These are phyloP conservation scores for Leccinum ochraceum DNA, from an alignment of 768 basidiomycete genomes.

Conservation along the genomic window DNA sequence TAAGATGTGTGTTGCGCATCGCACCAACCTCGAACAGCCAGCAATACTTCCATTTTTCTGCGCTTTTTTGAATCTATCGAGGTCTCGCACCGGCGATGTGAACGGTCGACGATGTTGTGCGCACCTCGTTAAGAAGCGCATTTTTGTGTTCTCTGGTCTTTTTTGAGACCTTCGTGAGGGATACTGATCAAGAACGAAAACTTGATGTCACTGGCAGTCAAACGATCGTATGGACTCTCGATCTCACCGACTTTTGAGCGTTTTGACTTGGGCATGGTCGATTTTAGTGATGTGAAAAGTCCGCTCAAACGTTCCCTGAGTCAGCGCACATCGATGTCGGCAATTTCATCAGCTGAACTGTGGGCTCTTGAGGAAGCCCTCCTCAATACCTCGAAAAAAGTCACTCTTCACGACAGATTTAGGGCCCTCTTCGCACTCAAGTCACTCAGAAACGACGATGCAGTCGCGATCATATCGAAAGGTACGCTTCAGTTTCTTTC, in stretches of 20 bases:
- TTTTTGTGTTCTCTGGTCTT: slow-evolving; percentile 92
- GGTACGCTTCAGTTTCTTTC: slow-evolving; percentile 45
- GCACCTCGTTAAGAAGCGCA: slow-evolving; percentile 75
- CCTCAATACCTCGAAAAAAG: slow-evolving; percentile 71
- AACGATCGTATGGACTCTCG: slow-evolving; percentile 2
- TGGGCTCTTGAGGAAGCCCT: slow-evolving; percentile 69
- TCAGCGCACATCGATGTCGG: slow-evolving; percentile 29
- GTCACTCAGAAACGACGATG: slow-evolving; percentile 73
- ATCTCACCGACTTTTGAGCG: slow-evolving; percentile 82
- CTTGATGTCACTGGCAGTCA: slow-evolving; percentile 8
- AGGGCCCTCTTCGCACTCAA: slow-evolving; percentile 92
- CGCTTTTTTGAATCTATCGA: slow-evolving; percentile 71
- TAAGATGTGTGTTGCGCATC: slow-evolving; percentile 97
- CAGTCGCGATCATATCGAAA: slow-evolving; percentile 82
- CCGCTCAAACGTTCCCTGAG: slow-evolving; percentile 41
- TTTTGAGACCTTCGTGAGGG: slow-evolving; percentile 91
- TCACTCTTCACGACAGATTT: slow-evolving; percentile 85
- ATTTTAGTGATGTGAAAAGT: slow-evolving; percentile 37
- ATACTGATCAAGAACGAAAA: slow-evolving; percentile 52
- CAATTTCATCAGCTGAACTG: slow-evolving; percentile 55
- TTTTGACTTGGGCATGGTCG: slow-evolving; percentile 84
- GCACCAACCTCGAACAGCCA: slow-evolving; percentile 96
- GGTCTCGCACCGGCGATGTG: slow-evolving; percentile 27
- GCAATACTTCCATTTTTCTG: slow-evolving; percentile 92
- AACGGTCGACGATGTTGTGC: slow-evolving; percentile 23